These are phyloP conservation scores for Neonectria sp. DNA, from an alignment of 2,329 filamentous ascomycete genomes.

Conservation along the genomic window DNA sequence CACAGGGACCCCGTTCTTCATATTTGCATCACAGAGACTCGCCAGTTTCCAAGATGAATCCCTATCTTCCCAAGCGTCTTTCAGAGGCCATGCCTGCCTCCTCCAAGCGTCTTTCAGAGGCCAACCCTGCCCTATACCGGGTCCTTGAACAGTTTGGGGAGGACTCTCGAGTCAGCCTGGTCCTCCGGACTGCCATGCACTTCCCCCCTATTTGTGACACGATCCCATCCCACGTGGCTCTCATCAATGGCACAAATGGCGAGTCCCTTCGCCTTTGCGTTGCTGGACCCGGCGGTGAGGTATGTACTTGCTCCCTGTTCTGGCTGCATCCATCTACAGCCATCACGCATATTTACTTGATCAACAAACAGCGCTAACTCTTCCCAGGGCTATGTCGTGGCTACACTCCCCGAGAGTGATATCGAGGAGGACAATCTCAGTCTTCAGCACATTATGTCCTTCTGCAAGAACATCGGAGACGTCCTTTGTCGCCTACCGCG, in stretches of 20 bases:
- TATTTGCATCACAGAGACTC: neutral
- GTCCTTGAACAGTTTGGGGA: neutral
- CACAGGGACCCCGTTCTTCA: neutral
- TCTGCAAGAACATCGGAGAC: slow-evolving; percentile 12
- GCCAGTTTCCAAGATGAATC: neutral
- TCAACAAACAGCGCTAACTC: neutral
- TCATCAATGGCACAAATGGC: neutral
- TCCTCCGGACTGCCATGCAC: neutral
- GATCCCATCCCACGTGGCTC: slow-evolving; percentile 1
- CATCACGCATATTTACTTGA: neutral
- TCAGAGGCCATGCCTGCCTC: neutral
- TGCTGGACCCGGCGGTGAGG: slow-evolving; percentile 14
- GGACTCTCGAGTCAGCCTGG: neutral
- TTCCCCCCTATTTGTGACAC: neutral
- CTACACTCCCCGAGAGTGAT: neutral
- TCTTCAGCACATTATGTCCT: neutral
- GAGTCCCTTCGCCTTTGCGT: slow-evolving; percentile 6
- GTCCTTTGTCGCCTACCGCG: slow-evolving; percentile 8
- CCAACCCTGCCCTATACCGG: slow-evolving; percentile 11
- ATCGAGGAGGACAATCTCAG: neutral
- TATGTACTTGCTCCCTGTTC: slow-evolving; percentile 3
- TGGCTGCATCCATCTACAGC: neutral
- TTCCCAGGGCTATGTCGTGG: slow-evolving; percentile 15
- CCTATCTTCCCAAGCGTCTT: neutral
- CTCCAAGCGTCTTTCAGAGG: neutral